Percentiles rank a stretch among this genome's conserved stretches.
Evolutionary conservation across 352 stramenopile genomes (phyloP).

Genomic region (Blastocystis sp.): DNA sequence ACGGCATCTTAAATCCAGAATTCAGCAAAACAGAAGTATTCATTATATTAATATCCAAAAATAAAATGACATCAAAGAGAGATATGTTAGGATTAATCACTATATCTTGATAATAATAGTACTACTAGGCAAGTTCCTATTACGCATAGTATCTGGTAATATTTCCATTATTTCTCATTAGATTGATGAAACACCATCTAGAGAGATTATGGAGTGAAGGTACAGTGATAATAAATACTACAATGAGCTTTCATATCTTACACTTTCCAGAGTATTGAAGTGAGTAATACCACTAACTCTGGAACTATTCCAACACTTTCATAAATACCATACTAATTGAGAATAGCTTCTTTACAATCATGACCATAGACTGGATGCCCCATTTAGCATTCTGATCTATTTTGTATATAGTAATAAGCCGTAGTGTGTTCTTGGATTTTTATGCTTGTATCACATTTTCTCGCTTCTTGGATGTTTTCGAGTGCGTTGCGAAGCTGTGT

Average conservation of each 20-base stretch:
- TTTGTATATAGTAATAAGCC: too few species aligned
- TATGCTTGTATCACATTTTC: background rate
- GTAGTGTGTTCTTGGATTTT: too few species aligned
- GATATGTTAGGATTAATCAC: background rate
- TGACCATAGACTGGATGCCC: background rate
- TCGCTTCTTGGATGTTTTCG: background rate
- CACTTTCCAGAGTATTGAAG: background rate
- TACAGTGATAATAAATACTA: too few species aligned
- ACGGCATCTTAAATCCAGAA: slow-evolving; percentile 15
- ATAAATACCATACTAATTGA: background rate
- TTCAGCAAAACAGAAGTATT: slow-evolving; percentile 16
- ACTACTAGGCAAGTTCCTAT: background rate
- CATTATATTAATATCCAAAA: too few species aligned
- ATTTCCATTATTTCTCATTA: background rate
- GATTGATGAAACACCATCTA: background rate
- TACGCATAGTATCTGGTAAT: background rate
- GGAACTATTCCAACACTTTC: background rate
- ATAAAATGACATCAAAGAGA: background rate
- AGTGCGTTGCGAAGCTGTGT: background rate
- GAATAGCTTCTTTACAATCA: background rate
- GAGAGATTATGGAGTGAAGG: too few species aligned
- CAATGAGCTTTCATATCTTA: too few species aligned
- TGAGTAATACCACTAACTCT: background rate
- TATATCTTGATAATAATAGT: background rate
- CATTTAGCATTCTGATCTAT: background rate